Evolutionary conservation across 75 land plant species (phyloP), one percentile per base, ranked within the genome.

Genomic region (Cunninghamia lanceolata): DNA sequence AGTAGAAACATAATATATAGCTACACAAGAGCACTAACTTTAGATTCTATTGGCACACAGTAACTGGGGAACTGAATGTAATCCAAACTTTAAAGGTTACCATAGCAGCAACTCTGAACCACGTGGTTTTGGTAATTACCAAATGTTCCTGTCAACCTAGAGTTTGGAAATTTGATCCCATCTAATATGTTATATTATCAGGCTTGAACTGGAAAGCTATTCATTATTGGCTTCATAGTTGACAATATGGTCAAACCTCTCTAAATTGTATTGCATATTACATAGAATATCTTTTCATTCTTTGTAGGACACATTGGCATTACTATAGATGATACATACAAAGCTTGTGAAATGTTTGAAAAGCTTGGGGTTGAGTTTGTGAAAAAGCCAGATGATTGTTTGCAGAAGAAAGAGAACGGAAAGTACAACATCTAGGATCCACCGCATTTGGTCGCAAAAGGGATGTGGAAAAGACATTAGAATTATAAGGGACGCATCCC

Each of bases 51-150:
- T 76, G 43, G 10, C 25, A 82, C 74, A 3, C 92, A 97, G 99
- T 84, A 96, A 96, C 82, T 97, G 99, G 99, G 99, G 99, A 15
- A 96, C 99, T 77, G 99, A 97, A 85, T 92, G 92, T 83, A 98
- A 97, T 91, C 94, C 96, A 45, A 93, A 94, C 3, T 97, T 96
- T 89, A 97, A 96, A 88, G 99, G 98, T 66, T 97, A 97, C 83
- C 99, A 97, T 86, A 97, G 90, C 89, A 98, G 99, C 42, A 97
- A 97, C 83, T 90, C 91, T 39, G 99, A 97, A 34, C 99, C 98
- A 78, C 96, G 96, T 87, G 99, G 99, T 52, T 97, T 93, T 94
- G 99, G 99, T 97, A 95, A 30, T 88, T 79, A 70, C 42, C 15
- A 15, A 21, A 43, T 34, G 21, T 74, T 85, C 11, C 77, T 73